Evolutionary conservation across 257 asterid species (phyloP).

Genomic region (Petrea volubilis): DNA sequence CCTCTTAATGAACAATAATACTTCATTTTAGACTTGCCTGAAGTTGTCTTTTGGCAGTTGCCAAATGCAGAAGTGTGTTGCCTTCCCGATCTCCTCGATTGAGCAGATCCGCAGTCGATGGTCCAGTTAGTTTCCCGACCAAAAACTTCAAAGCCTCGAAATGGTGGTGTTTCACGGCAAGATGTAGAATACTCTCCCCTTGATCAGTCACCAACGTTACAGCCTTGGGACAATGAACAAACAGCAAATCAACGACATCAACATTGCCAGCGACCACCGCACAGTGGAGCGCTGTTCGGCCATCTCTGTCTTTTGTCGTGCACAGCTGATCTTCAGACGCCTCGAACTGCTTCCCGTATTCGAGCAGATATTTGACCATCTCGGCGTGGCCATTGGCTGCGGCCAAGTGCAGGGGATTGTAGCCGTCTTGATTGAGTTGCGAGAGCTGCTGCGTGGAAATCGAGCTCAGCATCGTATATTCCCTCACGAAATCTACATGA

Average conservation of each 20-base stretch:
- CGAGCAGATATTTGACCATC: no score
- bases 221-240: neutral
- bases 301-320: neutral
- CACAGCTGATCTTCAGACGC: neutral
- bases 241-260: neutral
- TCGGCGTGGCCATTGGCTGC: no score
- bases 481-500: neutral
- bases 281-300: neutral
- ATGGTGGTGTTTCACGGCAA: no score
- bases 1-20: no score
- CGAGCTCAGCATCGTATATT: neutral
- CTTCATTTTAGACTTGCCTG: no score
- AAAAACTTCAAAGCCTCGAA: neutral
- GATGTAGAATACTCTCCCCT: neutral
- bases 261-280: neutral
- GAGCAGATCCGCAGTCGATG: neutral
- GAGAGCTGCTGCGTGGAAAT: no score
- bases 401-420: no score
- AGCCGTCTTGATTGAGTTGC: no score
- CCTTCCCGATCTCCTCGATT: neutral
- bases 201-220: neutral
- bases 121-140: neutral
- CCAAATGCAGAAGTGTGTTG: neutral
- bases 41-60: neutral
- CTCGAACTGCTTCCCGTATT: no score